Evolutionary conservation across 2,329 filamentous ascomycete genomes (phyloP), one percentile per base, ranked within the genome.

Genomic region (Alternaria viburni): DNA sequence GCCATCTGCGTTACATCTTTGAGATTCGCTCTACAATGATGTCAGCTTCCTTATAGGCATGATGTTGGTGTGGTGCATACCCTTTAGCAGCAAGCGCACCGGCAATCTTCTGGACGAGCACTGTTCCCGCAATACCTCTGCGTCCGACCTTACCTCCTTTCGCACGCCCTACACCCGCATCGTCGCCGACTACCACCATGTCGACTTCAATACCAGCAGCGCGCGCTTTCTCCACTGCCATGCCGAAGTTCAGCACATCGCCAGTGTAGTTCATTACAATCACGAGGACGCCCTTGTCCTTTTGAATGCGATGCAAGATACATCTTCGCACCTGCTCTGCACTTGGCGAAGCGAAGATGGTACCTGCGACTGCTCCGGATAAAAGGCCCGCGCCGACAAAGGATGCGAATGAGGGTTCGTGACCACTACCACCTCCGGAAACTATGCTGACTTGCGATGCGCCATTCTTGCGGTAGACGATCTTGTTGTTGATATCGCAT

Each of bases 181-280:
- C 95, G 74, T 98, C 95, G 6, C 90, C 93, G 8, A 97, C 93
- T 9, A 97, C 91, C 10, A 97, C 89, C 91, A 97, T 97, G 77
- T 97, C 92, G 0, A 92, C 91, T 17, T 89, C 82, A 23, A 93
- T 81, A 0, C 93, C 94, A 0, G 89, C 88, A 1, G 93, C 93
- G 62, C 91, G 90, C 15, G 93, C 93, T 83, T 97, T 97, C 80
- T 97, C 95, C 9, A 96, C 92, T 1, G 91, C 94, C 87, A 97
- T 91, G 59, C 93, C 94, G 77, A 97, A 97, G 82, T 97, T 96
- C 70, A 97, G 86, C 57, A 97, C 79, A 65, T 85, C 83, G 3
- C 83, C 83, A 30, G 93, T 97, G 80, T 97, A 97, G 80, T 97
- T 97, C 92, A 97, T 97, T 28, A 97, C 92, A 6, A 94, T 90